phyloP scores from a whole-genome alignment of 805 yeast genomes.

The Metschnikowia vanudenii region DNA sequence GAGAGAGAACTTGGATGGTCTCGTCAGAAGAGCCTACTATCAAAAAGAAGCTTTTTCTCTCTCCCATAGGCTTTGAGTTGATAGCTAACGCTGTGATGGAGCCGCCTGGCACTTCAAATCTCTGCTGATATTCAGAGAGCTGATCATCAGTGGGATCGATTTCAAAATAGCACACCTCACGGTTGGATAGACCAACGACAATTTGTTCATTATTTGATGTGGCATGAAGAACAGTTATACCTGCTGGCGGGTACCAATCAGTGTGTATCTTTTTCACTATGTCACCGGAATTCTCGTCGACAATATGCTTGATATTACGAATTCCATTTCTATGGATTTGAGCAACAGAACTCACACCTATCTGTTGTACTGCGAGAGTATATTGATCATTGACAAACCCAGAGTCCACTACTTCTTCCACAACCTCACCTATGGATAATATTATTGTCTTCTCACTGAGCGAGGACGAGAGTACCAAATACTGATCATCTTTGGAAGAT shows the following conservation, averaged over 20 bases:
- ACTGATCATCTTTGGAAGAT: constrained; percentile 53
- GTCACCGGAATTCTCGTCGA: constrained; percentile 10
- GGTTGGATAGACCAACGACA: constrained; percentile 65
- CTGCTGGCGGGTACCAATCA: constrained; percentile 85
- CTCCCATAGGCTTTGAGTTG: constrained; percentile 49
- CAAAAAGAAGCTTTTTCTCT: constrained; percentile 51
- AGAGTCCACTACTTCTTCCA: constrained; percentile 70
- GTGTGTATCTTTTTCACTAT: constrained; percentile 17
- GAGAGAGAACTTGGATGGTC: constrained; percentile 64
- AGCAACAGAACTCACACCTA: constrained; percentile 60
- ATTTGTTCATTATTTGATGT: constrained; percentile 67
- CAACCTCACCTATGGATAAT: constrained; percentile 73
- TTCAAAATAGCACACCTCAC: constrained; percentile 82
- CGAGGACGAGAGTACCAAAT: constrained; percentile 56
- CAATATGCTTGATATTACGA: constrained; percentile 43
- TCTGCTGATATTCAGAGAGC: constrained; percentile 67
- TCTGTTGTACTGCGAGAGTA: constrained; percentile 67
- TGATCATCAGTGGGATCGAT: constrained; percentile 56
- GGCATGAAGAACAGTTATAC: constrained; percentile 59
- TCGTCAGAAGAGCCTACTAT: constrained; percentile 72
- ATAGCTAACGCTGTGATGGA: constrained; percentile 47
- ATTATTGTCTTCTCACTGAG: constrained; percentile 68
- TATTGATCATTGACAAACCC: constrained; percentile 54
- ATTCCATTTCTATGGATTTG: constrained; percentile 76
- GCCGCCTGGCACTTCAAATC: constrained; percentile 51